Percentiles rank a stretch among this genome's conserved stretches.
These are phyloP conservation scores for Chalciporus pseudorubinellus DNA, from an alignment of 768 basidiomycete genomes.

Conservation along the genomic window DNA sequence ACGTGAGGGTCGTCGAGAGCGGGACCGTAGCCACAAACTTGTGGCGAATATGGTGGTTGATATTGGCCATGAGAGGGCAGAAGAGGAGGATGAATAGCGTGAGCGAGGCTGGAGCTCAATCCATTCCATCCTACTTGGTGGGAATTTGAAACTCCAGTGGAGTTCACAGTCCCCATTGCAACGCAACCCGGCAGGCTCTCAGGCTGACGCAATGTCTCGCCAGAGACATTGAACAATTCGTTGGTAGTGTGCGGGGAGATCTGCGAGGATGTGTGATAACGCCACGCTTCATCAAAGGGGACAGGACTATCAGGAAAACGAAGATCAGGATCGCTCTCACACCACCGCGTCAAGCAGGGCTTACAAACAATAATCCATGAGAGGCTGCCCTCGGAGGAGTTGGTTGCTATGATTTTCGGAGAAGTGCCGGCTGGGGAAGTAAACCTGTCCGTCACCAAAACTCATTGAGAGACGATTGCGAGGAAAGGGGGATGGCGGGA, in stretches of 20 bases:
- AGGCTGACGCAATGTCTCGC: background rate
- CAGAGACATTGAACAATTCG: background rate
- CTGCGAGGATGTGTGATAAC: background rate
- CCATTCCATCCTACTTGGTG: background rate
- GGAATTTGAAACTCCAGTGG: background rate
- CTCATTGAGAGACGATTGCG: background rate
- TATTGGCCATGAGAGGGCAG: background rate
- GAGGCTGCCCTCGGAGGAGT: background rate
- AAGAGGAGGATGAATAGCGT: background rate
- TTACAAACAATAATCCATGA: background rate
- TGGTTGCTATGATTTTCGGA: background rate
- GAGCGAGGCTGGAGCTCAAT: background rate
- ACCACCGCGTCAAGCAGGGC: background rate
- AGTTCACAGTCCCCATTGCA: background rate
- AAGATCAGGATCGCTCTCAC: background rate
- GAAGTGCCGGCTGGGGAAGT: background rate
- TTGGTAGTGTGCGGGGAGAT: background rate
- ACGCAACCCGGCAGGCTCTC: background rate
- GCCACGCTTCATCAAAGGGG: background rate
- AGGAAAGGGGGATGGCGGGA: background rate
- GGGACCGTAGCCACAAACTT: background rate
- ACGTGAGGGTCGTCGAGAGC: background rate
- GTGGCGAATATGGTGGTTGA: background rate
- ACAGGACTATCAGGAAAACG: slow-evolving; percentile 1
- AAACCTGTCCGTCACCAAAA: background rate